These are phyloP conservation scores for Scortechinia acanthostroma DNA, from an alignment of 2,329 filamentous ascomycete genomes.

Conservation along the genomic window DNA sequence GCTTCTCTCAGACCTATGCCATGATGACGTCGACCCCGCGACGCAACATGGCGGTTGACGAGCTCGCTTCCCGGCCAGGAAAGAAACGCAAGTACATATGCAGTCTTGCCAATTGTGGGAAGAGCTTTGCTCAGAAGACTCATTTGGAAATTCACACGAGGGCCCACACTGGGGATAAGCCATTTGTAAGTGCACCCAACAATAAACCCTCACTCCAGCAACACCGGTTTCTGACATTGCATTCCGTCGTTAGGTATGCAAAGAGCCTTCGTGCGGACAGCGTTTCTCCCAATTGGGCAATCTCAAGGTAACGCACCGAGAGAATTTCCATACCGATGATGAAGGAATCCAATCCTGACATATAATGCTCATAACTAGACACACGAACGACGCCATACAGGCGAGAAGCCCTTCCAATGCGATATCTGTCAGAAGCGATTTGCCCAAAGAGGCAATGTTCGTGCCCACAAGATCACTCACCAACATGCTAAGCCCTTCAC, in stretches of 20 bases:
- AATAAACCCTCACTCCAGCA: no score
- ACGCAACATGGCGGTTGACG: background rate
- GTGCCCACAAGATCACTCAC: slow-evolving; percentile 77
- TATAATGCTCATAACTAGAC: slow-evolving; percentile 39
- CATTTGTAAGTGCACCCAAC: slow-evolving; percentile 52
- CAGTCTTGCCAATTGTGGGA: slow-evolving; percentile 65
- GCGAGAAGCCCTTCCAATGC: slow-evolving; percentile 78
- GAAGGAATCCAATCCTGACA: no score
- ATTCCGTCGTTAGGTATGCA: slow-evolving; percentile 36
- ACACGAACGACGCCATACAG: slow-evolving; percentile 80
- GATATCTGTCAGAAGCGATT: slow-evolving; percentile 75
- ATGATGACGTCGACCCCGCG: background rate
- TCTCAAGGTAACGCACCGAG: slow-evolving; percentile 73
- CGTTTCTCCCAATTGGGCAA: slow-evolving; percentile 87
- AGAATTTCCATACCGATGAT: no score
- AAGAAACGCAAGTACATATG: slow-evolving; percentile 68
- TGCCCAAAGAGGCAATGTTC: slow-evolving; percentile 78
- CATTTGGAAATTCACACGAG: slow-evolving; percentile 85
- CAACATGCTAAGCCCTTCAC: slow-evolving; percentile 70
- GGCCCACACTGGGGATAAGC: slow-evolving; percentile 82
- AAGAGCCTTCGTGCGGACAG: slow-evolving; percentile 66
- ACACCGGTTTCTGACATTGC: no score
- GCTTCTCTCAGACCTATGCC: background rate
- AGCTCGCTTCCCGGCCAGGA: slow-evolving; percentile 12
- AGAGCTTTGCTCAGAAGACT: slow-evolving; percentile 84